A percentile compares a stretch with the other conserved stretches of the same genome.
Evolutionary conservation across 2,329 filamentous ascomycete genomes (phyloP).

Genomic region (Sordariomycetes sp.): DNA sequence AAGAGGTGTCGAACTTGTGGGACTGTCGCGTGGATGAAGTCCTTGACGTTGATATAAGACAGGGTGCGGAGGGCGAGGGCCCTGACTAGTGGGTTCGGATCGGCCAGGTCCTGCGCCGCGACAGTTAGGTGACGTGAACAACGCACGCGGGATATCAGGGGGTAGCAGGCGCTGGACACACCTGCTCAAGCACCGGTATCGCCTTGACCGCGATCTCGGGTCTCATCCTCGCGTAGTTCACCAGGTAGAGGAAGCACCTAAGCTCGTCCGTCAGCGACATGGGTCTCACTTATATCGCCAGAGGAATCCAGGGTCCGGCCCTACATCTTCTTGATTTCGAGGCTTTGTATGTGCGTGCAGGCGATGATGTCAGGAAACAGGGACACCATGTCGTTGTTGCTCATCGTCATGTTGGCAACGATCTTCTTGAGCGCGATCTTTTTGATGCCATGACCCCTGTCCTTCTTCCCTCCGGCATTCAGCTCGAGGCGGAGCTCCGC

Average conservation of each 20-base stretch:
- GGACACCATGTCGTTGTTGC: constrained; percentile 99
- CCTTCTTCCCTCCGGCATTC: constrained; percentile 89
- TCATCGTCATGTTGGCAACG: constrained; percentile 99
- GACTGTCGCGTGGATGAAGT: constrained; percentile 88
- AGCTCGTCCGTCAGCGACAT: not conserved
- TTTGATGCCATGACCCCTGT: constrained; percentile 90
- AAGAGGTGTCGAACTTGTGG: constrained; percentile 75
- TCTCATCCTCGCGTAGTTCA: constrained; percentile 93
- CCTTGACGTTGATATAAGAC: constrained; percentile 92
- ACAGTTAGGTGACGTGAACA: not conserved
- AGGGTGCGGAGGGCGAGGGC: constrained; percentile 89
- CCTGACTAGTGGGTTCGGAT: constrained; percentile 82
- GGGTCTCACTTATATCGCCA: constrained; percentile 9
- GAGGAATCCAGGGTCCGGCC: constrained; percentile 18
- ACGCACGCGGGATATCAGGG: not conserved
- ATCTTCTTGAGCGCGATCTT: constrained; percentile 99
- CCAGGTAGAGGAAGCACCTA: constrained; percentile 95
- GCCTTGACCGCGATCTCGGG: constrained; percentile 91
- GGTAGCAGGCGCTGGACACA: not conserved
- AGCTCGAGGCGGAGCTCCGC: constrained; percentile 92
- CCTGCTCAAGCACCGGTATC: constrained; percentile 69
- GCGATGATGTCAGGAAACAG: constrained; percentile 90
- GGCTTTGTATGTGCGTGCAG: constrained; percentile 87
- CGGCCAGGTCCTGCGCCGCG: constrained; percentile 71
- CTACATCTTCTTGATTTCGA: constrained; percentile 99